Base-by-base conservation (phyloP, 768 basidiomycete species). In the Podaxis sp. region DNA sequence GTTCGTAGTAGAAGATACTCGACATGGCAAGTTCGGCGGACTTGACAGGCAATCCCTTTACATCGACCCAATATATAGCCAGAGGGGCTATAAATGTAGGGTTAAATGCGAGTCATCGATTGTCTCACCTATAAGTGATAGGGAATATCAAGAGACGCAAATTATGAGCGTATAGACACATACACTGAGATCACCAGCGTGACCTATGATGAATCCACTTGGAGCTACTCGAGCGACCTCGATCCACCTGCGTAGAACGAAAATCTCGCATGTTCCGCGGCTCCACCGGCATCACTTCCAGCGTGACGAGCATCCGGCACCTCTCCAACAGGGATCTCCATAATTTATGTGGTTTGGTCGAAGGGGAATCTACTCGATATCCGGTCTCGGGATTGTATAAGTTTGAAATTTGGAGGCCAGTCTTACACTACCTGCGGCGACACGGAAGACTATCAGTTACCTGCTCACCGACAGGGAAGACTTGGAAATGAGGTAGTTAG, bases 1-100 rank as follows among this genome's bases (percentile, higher is more conserved):
- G 75, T 12, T 79, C 76, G 69, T 76, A 77, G 49, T 61, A 61
- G 28, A 61, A 61, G 19, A 56, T 26, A 42, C 39, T 64, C 28
- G 57, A 64, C 52, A 64, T 63, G 12, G 17, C 5, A 19, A 6
- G 6, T 46, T 46, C n/a, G 8, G 33, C 8, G 33, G 33, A 9
- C 33, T 33, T 33, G 33, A 2, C 8, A 3, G 1, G 2, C 1
- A 33, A 33, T 9, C 8, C 8, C 8, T 33, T 8, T 33, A 33
- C 33, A 9, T 2, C 33, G 8, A 2, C 33, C 33, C 8, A 33
- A 33, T 33, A 33, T 33, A 33, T 33, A 33, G 33, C 33, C 8
- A 33, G 2, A 33, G 33, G 30, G 8, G 44, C 44, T 9, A 46
- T 19, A 17, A 19, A 46, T 46, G 44, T 17, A 46, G 9, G 33